Evolutionary conservation across 2,329 filamentous ascomycete genomes (phyloP).

Genomic region (Claviceps purpurea): DNA sequence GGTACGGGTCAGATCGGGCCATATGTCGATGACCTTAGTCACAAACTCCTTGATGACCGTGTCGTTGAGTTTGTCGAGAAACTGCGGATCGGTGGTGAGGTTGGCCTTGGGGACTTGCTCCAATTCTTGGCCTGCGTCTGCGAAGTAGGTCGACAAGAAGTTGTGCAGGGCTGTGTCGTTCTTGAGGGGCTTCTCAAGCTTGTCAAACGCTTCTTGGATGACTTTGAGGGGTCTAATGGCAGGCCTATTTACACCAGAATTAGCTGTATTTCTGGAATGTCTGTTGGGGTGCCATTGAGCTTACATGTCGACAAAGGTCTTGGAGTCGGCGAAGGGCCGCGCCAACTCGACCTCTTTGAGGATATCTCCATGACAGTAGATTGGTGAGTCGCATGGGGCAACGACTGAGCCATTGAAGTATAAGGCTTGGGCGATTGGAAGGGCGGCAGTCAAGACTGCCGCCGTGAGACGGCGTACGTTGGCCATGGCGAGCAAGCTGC

Average conservation of each 20-base stretch:
- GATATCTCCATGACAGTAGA: constrained; percentile 55
- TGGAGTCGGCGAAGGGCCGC: constrained; percentile 51
- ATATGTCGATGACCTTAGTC: constrained; percentile 52
- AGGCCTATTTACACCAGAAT: constrained; percentile 27
- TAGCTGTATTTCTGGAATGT: background rate
- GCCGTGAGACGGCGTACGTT: constrained; percentile 13
- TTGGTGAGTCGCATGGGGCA: constrained; percentile 52
- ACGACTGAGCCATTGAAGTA: constrained; percentile 47
- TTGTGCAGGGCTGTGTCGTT: constrained; percentile 49
- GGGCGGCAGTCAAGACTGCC: constrained; percentile 15
- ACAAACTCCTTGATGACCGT: constrained; percentile 46
- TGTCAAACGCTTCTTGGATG: constrained; percentile 46
- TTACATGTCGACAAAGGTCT: constrained; percentile 59
- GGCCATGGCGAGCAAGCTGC: constrained; percentile 11
- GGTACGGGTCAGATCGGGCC: constrained; percentile 51
- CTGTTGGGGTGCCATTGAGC: constrained; percentile 9
- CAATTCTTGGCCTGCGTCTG: constrained; percentile 49
- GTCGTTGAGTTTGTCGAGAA: constrained; percentile 44
- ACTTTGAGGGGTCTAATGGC: constrained; percentile 45
- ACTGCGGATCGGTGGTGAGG: constrained; percentile 42
- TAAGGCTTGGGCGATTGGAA: constrained; percentile 26
- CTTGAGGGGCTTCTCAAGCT: constrained; percentile 43
- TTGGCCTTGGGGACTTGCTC: constrained; percentile 35
- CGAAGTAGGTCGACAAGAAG: constrained; percentile 52
- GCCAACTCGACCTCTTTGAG: constrained; percentile 50